These are phyloP conservation scores for Venturia nashicola DNA, from an alignment of 2,329 filamentous ascomycete species.

Conservation along the genomic window DNA sequence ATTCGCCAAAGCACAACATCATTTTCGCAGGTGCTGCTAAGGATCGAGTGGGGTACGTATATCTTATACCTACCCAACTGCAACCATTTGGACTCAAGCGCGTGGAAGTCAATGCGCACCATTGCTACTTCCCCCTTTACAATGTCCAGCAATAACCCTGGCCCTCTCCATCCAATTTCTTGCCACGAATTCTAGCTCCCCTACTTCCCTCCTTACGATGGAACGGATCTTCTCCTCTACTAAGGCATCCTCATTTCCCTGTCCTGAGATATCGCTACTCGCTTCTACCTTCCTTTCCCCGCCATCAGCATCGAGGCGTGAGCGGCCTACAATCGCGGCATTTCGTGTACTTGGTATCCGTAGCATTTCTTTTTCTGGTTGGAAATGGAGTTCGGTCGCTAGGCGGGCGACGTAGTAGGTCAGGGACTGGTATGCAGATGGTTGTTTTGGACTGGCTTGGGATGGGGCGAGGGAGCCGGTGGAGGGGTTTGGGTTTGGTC, in stretches of 20 bases:
- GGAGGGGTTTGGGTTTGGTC: constrained; percentile 11
- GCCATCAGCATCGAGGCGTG: not conserved
- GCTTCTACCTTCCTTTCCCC: not conserved
- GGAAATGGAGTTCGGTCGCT: constrained; percentile 59
- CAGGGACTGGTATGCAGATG: constrained; percentile 71
- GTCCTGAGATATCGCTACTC: too few relatives aligned
- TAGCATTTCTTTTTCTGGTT: constrained; percentile 70
- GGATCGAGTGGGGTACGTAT: too few relatives aligned
- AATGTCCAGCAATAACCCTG: constrained; percentile 12
- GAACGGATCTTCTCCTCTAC: not conserved
- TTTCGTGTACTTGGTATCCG: constrained; percentile 90
- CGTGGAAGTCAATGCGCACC: constrained; percentile 9
- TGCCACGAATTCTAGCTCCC: constrained; percentile 9
- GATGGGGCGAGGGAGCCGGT: constrained; percentile 19
- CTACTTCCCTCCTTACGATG: constrained; percentile 6
- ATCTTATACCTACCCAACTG: too few relatives aligned
- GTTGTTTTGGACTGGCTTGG: constrained; percentile 23
- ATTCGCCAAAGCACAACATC: too few relatives aligned
- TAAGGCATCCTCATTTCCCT: not conserved
- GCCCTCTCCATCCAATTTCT: constrained; percentile 13
- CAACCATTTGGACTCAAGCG: too few relatives aligned
- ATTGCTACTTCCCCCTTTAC: constrained; percentile 8
- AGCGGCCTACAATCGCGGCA: constrained; percentile 62
- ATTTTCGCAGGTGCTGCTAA: too few relatives aligned
- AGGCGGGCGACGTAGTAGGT: constrained; percentile 66